Evolutionary conservation across 164 flowering plant species (phyloP), one percentile per base, ranked within the genome.

Genomic region (Nymphaea thermarum): DNA sequence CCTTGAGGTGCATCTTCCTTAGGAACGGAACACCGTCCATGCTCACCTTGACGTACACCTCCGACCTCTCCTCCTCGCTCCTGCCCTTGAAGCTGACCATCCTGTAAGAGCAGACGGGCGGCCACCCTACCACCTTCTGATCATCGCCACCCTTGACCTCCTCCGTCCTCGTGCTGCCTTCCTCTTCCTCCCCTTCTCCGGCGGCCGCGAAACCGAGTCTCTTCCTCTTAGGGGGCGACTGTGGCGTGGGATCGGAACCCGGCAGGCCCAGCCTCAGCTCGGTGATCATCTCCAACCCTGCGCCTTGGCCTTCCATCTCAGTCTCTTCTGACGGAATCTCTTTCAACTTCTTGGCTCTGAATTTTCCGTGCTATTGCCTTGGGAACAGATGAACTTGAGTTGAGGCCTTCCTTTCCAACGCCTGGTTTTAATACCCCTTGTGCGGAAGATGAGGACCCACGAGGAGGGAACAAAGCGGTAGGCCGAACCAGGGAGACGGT

Each of bases 21-120:
- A 91, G 80, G 74, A 81, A 83, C 6, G 95, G 91, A 0, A 86
- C 90, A 0, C 97, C 97, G 62, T 91, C 97, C 96, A 91, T 86
- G 77, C 93, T 80, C 16, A 91, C 85, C 73, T 91, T 91, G 70
- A 91, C 89, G 74, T 82, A 87, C 71, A 72, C 65, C 67, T 79
- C 14, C 42, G 72, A 59, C 0, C 64, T 53, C 14, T 67, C 75
- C 0, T 16, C 11, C 14, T 67, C 42, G 7, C 65, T 74, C 36
- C 72, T 64, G 15, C 71, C 78, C 17, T 74, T 70, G 14, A 66
- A 68, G 45, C 74, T 79, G 65, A 74, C 82, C 84, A 76, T 85
- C 75, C 94, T 25, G 59, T 85, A 86, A 0, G 87, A 81, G 45
- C 95, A 85, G 45, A 91, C 87, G 47, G 97, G 97, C 16, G 97